phyloP scores from a whole-genome alignment of 2,329 filamentous ascomycete genomes.

The Talaromyces pinophilus region DNA sequence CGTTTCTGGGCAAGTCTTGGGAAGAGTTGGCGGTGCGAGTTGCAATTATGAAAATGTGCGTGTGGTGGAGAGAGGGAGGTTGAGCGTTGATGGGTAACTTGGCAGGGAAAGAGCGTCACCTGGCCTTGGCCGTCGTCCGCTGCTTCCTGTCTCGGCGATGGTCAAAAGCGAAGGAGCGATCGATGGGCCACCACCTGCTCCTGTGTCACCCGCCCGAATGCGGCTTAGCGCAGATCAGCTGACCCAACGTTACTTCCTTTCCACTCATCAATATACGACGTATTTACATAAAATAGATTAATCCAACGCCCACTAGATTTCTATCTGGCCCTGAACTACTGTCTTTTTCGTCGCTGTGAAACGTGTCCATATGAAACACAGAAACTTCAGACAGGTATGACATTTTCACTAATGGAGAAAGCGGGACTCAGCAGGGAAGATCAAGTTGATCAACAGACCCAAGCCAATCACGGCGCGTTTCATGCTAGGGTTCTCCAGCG shows the following conservation, averaged over 20 bases:
- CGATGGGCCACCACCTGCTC: not conserved
- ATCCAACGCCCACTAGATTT: not conserved
- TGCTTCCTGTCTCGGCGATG: not conserved
- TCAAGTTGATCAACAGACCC: not conserved
- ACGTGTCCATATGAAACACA: too few species aligned
- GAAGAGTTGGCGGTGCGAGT: conserved; percentile 1
- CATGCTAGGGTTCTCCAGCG: not conserved
- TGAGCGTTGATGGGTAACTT: not conserved
- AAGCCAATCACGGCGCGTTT: conserved; percentile 9
- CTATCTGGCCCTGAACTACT: not conserved
- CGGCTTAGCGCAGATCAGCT: conserved; percentile 5
- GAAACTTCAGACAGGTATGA: too few species aligned
- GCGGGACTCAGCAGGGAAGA: not conserved
- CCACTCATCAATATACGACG: too few species aligned
- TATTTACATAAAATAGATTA: not conserved
- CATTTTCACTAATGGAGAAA: not conserved
- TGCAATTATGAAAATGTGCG: not conserved
- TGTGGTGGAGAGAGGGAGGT: not conserved
- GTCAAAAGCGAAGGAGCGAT: conserved; percentile 7
- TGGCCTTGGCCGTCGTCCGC: too few species aligned
- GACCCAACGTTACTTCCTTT: not conserved
- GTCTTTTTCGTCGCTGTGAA: not conserved
- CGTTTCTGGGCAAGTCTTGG: conserved; percentile 17
- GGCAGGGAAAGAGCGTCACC: not conserved
- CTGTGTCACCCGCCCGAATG: conserved; percentile 6